Evolutionary conservation across 352 stramenopile genomes (phyloP).

Genomic region (Pythium brachiatum): DNA sequence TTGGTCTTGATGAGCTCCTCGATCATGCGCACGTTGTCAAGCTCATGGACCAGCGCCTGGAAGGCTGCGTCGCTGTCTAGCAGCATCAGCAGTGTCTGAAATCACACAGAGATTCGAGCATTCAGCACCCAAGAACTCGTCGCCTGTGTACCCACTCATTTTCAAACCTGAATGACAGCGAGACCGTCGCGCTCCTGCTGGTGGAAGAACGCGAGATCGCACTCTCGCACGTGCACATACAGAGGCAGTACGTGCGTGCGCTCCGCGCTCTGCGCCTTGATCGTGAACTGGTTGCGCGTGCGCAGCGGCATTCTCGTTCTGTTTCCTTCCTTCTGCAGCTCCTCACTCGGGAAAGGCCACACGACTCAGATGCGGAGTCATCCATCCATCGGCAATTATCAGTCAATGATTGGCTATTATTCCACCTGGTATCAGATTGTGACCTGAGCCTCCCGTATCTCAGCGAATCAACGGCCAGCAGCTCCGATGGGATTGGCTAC

Average conservation of each 20-base stretch:
- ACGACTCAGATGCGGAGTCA: neutral
- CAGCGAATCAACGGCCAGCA: constrained; percentile 13
- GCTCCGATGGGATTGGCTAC: constrained; percentile 6
- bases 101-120: neutral
- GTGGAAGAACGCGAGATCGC: constrained; percentile 62
- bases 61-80: constrained; percentile 55
- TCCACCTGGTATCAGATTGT: constrained; percentile 11
- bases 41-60: constrained; percentile 47
- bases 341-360: neutral
- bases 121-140: neutral
- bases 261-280: constrained; percentile 43
- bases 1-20: constrained; percentile 45
- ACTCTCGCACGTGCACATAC: constrained; percentile 51
- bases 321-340: neutral
- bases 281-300: constrained; percentile 60
- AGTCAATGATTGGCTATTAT: neutral
- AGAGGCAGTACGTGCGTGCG: constrained; percentile 54
- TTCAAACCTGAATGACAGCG: constrained; percentile 33
- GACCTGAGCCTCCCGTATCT: constrained; percentile 2
- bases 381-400: neutral
- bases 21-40: constrained; percentile 39
- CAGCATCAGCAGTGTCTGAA: constrained; percentile 26
- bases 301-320: constrained; percentile 34
- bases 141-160: constrained; percentile 2
- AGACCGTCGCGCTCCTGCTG: constrained; percentile 19